A percentile compares a stretch with the other conserved stretches of the same genome.
phyloP scores from a whole-genome alignment of 164 flowering plant genomes.

The Vitis rotundifolia region DNA sequence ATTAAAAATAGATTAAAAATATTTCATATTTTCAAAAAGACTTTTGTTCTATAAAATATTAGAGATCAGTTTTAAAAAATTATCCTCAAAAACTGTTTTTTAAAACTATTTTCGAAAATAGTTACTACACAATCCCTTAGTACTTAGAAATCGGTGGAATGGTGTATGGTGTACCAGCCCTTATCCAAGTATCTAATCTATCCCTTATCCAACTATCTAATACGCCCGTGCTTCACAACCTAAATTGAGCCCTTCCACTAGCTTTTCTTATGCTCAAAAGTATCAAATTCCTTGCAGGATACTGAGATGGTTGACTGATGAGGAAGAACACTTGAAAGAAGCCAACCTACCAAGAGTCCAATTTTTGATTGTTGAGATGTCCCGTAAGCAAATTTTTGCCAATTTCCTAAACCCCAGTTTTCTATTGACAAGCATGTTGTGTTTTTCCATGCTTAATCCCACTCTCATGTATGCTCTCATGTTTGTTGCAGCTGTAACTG shows the following conservation, averaged over 20 bases:
- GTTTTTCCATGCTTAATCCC: neutral
- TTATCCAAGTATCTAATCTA: neutral
- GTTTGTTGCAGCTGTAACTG: slow-evolving; percentile 70
- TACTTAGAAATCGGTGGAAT: too few relatives aligned
- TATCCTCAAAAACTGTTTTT: too few relatives aligned
- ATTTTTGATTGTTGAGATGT: slow-evolving; percentile 75
- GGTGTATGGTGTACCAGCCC: too few relatives aligned
- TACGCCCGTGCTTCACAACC: too few relatives aligned
- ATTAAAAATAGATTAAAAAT: too few relatives aligned
- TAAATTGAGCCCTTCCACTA: neutral
- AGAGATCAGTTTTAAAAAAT: too few relatives aligned
- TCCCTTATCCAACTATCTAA: neutral
- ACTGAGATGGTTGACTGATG: slow-evolving; percentile 72
- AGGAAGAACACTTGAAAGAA: slow-evolving; percentile 52
- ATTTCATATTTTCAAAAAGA: too few relatives aligned
- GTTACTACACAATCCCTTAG: too few relatives aligned
- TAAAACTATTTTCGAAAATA: too few relatives aligned
- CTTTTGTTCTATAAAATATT: too few relatives aligned
- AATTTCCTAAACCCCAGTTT: neutral
- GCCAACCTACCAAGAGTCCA: slow-evolving; percentile 37
- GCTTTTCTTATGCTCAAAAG: neutral
- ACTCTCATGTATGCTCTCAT: neutral
- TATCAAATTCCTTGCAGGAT: slow-evolving; percentile 43
- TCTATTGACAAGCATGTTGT: neutral
- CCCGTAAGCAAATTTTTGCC: slow-evolving; percentile 48